Base-by-base conservation (phyloP, 208 protist species). In the Wallacemonas rigidus region DNA sequence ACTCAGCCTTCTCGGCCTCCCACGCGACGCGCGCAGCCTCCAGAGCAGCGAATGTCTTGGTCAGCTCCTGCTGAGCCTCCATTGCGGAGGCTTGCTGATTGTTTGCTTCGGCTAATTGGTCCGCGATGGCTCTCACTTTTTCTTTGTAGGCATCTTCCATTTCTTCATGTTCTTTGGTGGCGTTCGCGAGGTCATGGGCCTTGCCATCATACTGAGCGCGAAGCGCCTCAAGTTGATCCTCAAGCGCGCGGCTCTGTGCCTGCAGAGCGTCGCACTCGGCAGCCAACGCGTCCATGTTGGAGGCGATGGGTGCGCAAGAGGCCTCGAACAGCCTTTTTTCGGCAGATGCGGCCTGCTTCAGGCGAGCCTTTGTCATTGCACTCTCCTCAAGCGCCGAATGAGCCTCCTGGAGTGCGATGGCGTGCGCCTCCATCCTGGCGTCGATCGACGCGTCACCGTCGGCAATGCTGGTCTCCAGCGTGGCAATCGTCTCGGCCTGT, bases 191-290 rank as follows among this genome's bases (percentile, higher is more conserved):
- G 15, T 43, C 47, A 1, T 58, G 57, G 3, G 4, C 41, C 41
- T 74, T 67, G 40, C 54, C 54, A 12, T 60, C 58, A 48, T 73
- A 57, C 58, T 55, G 35, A 17, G 57, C 55, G 0, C 58, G 40
- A 1, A 77, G 65, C 3, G 47, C 48, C 0, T 38, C 38, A 2
- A 85, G 74, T 57, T 71, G 64, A 53, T 45, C 69, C 56, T 86
- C 84, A 17, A 84, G 54, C 40, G 40, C 36, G 8, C 63, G 70
- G 57, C 81, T 75, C 57, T 86, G 60, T 40, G 51, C 47, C 43
- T 81, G 69, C 8, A 89, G 51, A 1, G 64, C 50, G 26, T 47
- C 44, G 38, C 50, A 72, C 36, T 84, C 76, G 3, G 43, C 15
- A 1, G 43, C 47, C 9, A 84, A 38, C 15, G 41, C 58, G 40